Evolutionary conservation across 129 eudicot species (phyloP), one percentile per base, ranked within the genome.

Genomic region (Lactuca sativa): DNA sequence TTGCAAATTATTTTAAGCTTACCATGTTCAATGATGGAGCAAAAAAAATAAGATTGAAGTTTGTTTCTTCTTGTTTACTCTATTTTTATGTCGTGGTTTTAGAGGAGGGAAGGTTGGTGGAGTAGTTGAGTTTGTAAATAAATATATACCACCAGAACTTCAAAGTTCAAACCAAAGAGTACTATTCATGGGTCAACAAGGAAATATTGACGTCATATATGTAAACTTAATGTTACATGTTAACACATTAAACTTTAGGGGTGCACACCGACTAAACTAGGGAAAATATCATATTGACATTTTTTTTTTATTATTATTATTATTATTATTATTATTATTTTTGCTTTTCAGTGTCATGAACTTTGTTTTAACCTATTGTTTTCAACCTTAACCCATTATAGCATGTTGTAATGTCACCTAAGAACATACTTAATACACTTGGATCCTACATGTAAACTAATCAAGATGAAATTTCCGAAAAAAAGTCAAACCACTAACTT

Each of bases 41-140:
- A 21, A 57, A 21, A 69, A 10, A 59, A 66, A 56, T 15, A 65
- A 57, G 49, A 65, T 33, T 34, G 65, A 54, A 55, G 43, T 60
- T 62, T 18, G 64, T 31, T 64, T 73, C 25, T 38, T 73, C 21
- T 53, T 64, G 32, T 32, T 54, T 40, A 70, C 32, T 4, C 3
- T 17, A 16, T 4, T 17, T 54, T 52, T 43, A 13, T 56, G 43
- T 64, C 43, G 25, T 7, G 33, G 59, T 56, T 56, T 53, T 53
- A 3, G 25, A 7, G 56, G 18, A n/a, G 10, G 57, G 57, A 0
- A 0, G 34, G 17, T 21, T 74, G 43, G 72, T 74, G 78, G 71
- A 74, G 78, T 74, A 58, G 78, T 74, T 74, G 78, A 13, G 65
- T 64, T 30, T 40, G 21, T 56, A 43, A 32, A 53, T 64, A 64